These are phyloP conservation scores for Boletus huronensis DNA, from an alignment of 768 basidiomycete genomes.

Conservation along the genomic window DNA sequence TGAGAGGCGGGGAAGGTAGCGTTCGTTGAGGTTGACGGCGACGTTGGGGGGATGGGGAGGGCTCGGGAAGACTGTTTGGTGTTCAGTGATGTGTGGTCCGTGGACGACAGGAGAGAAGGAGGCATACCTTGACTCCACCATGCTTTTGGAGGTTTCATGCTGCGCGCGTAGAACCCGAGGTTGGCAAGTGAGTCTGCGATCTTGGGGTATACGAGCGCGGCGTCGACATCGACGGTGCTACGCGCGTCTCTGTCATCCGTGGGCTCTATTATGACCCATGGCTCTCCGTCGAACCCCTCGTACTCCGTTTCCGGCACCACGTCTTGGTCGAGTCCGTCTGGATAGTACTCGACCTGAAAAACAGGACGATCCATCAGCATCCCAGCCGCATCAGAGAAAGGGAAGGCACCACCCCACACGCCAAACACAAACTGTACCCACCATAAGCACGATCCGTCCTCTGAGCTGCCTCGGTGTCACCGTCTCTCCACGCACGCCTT, in stretches of 20 bases:
- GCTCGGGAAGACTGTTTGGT: constrained; percentile 7
- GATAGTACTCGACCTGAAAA: constrained; percentile 54
- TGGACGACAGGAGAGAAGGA: not conserved
- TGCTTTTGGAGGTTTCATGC: constrained; percentile 54
- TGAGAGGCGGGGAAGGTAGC: constrained; percentile 41
- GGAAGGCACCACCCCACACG: not conserved
- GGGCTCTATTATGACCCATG: constrained; percentile 2
- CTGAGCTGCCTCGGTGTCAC: constrained; percentile 45
- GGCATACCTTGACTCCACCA: constrained; percentile 44
- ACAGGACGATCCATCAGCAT: not conserved
- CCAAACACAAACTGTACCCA: constrained; percentile 14
- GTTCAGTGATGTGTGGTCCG: not conserved
- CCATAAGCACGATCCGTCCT: constrained; percentile 60
- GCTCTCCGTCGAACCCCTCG: not conserved
- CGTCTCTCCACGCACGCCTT: constrained; percentile 20
- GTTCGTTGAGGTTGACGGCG: constrained; percentile 62
- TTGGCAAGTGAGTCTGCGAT: constrained; percentile 53
- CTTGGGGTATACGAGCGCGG: constrained; percentile 12
- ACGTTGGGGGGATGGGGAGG: constrained; percentile 37
- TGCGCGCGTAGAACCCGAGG: constrained; percentile 58
- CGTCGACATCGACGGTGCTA: not conserved
- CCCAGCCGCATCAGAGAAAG: too few species aligned
- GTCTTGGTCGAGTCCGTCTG: constrained; percentile 6
- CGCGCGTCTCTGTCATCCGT: constrained; percentile 21
- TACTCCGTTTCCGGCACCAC: not conserved